A percentile compares a stretch with the other conserved stretches of the same genome.
phyloP scores from a whole-genome alignment of 1,284 basidiomycete genomes.

The Vanrija sp. region DNA sequence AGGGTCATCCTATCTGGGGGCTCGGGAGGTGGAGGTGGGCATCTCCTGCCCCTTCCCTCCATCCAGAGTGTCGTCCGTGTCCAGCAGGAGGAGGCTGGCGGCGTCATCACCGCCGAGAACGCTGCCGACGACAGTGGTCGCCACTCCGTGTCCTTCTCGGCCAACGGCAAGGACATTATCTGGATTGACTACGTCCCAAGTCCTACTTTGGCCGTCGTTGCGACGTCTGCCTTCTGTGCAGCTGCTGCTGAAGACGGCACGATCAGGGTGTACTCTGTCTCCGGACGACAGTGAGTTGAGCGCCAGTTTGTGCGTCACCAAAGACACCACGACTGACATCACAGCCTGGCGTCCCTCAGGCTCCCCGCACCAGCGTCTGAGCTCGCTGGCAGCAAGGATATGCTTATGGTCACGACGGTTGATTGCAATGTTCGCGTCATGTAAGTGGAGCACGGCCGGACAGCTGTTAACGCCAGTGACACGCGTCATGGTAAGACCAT shows the following conservation, averaged over 20 bases:
- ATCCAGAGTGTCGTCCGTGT: constrained; percentile 34
- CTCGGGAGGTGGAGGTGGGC: not conserved
- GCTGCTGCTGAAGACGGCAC: constrained; percentile 71
- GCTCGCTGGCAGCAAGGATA: constrained; percentile 61
- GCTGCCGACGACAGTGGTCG: constrained; percentile 60
- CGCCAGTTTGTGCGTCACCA: not conserved
- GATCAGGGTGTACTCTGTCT: constrained; percentile 71
- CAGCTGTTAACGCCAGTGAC: constrained; percentile 56
- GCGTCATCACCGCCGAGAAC: constrained; percentile 63
- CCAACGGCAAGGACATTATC: constrained; percentile 61
- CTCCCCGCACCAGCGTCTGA: constrained; percentile 69
- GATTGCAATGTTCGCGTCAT: constrained; percentile 68
- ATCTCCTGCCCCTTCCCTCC: constrained; percentile 15
- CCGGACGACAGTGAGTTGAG: constrained; percentile 64
- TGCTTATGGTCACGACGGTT: constrained; percentile 67
- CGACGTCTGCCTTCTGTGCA: constrained; percentile 66
- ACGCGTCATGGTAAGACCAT: constrained; percentile 61
- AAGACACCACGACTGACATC: constrained; percentile 9
- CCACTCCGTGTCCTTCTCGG: constrained; percentile 31
- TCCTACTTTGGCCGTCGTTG: constrained; percentile 63
- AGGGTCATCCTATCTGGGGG: not conserved
- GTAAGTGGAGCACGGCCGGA: constrained; percentile 51
- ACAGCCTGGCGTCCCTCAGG: constrained; percentile 62
- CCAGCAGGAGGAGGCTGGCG: constrained; percentile 20
- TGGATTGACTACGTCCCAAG: constrained; percentile 85